Evolutionary conservation across 106 monocot genomes (phyloP).

Genomic region (Triglochin maritima): DNA sequence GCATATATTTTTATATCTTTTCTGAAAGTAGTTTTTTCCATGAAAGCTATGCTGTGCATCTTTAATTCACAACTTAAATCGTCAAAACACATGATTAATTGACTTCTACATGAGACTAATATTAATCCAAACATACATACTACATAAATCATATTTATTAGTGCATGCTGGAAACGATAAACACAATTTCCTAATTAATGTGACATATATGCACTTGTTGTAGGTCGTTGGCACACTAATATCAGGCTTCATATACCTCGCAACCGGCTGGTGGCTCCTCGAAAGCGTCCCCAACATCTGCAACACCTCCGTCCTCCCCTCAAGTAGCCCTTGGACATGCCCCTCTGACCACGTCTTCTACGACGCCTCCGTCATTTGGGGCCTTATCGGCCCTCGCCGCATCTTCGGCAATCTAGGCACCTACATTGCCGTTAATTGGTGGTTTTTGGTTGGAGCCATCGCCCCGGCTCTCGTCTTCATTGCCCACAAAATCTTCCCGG

Average conservation of each 20-base stretch:
- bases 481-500: conserved; percentile 4
- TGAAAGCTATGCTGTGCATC: too few species aligned
- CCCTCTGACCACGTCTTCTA: conserved; percentile 24
- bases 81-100: too few species aligned
- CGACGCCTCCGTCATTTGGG: conserved; percentile 27
- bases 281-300: conserved; percentile 25
- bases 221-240: conserved; percentile 29
- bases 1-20: too few species aligned
- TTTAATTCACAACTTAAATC: too few species aligned
- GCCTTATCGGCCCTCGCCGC: conserved; percentile 21
- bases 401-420: conserved; percentile 23
- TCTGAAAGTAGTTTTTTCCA: too few species aligned
- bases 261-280: conserved; percentile 26
- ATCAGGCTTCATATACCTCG: conserved; percentile 10
- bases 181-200: not conserved
- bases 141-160: not conserved
- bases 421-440: conserved; percentile 23
- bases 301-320: not conserved
- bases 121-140: too few species aligned
- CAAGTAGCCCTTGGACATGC: conserved; percentile 29
- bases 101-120: too few species aligned
- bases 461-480: conserved; percentile 7
- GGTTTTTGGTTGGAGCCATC: conserved; percentile 10
- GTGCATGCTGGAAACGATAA: not conserved
- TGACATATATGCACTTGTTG: not conserved